These are phyloP conservation scores for Barnettozyma siamensis DNA, from an alignment of 805 yeast species.

Conservation along the genomic window DNA sequence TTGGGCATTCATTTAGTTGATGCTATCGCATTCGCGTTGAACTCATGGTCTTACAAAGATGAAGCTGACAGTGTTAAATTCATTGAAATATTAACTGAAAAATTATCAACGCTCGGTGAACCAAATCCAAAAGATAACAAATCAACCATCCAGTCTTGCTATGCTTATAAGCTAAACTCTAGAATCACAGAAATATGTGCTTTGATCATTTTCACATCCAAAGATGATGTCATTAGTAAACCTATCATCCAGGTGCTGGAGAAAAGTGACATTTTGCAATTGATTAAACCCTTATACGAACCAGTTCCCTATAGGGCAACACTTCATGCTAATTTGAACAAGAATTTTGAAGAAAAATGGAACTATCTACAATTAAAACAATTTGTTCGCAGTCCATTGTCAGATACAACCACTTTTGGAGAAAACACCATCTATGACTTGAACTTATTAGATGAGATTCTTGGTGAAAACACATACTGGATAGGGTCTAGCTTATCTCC, in stretches of 20 bases:
- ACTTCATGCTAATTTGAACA: slow-evolving; percentile 40
- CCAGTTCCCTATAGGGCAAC: slow-evolving; percentile 42
- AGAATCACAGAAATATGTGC: slow-evolving; percentile 75
- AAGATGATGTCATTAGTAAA: slow-evolving; percentile 34
- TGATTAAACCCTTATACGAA: slow-evolving; percentile 32
- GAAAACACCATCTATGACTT: slow-evolving; percentile 51
- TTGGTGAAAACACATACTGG: slow-evolving; percentile 44
- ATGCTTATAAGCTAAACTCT: slow-evolving; percentile 53
- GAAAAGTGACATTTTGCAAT: slow-evolving; percentile 29
- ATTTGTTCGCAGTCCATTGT: slow-evolving; percentile 44
- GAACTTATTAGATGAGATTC: slow-evolving; percentile 54
- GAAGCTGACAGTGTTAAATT: slow-evolving; percentile 36
- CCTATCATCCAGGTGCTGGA: slow-evolving; percentile 39
- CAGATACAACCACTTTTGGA: slow-evolving; percentile 45
- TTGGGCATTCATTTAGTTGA: slow-evolving; percentile 66
- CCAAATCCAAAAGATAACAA: slow-evolving; percentile 7
- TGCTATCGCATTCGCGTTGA: slow-evolving; percentile 67
- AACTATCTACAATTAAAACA: slow-evolving; percentile 41
- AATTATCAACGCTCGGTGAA: slow-evolving; percentile 16
- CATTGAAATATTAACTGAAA: slow-evolving; percentile 30
- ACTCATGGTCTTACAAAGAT: slow-evolving; percentile 67
- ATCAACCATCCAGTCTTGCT: slow-evolving; percentile 37
- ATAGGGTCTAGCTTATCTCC: slow-evolving; percentile 17
- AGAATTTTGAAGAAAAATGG: slow-evolving; percentile 44
- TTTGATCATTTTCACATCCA: slow-evolving; percentile 56